Conservation (phyloP, 2,329 filamentous ascomycete species). For the Knoxdaviesia proteae region DNA sequence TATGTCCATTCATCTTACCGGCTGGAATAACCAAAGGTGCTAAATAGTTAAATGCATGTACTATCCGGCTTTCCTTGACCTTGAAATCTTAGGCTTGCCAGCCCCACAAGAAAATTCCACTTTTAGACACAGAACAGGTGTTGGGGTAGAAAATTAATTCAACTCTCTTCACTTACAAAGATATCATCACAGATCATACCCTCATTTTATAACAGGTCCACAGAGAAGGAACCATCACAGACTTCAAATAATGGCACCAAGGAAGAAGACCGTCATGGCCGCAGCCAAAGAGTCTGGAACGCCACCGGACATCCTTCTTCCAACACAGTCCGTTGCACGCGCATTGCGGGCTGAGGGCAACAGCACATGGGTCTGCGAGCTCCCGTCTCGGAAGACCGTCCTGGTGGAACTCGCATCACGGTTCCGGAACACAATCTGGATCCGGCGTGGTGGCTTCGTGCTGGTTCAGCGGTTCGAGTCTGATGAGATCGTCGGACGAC, state of each 20-base stretch:
- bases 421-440: constrained; percentile 86
- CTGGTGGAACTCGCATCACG: constrained; percentile 65
- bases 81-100: too few relatives aligned
- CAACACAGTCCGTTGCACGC: constrained; percentile 49
- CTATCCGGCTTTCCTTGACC: too few relatives aligned
- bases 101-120: too few relatives aligned
- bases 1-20: too few relatives aligned
- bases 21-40: too few relatives aligned
- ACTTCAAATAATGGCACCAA: constrained; percentile 13
- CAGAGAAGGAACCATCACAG: too few relatives aligned
- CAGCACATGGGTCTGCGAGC: constrained; percentile 63
- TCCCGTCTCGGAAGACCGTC: constrained; percentile 43
- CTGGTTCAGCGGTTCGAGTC: constrained; percentile 49
- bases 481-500: constrained; percentile 51
- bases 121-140: too few relatives aligned
- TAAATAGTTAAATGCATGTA: too few relatives aligned
- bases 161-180: too few relatives aligned
- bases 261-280: constrained; percentile 55
- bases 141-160: too few relatives aligned
- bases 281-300: constrained; percentile 51
- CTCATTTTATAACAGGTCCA: too few relatives aligned
- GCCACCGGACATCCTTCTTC: constrained; percentile 35
- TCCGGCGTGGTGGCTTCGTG: constrained; percentile 75
- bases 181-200: too few relatives aligned
- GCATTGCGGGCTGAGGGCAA: constrained; percentile 73